Evolutionary conservation across 345 rosid genomes (phyloP).

Genomic region (Citrus hindsii): DNA sequence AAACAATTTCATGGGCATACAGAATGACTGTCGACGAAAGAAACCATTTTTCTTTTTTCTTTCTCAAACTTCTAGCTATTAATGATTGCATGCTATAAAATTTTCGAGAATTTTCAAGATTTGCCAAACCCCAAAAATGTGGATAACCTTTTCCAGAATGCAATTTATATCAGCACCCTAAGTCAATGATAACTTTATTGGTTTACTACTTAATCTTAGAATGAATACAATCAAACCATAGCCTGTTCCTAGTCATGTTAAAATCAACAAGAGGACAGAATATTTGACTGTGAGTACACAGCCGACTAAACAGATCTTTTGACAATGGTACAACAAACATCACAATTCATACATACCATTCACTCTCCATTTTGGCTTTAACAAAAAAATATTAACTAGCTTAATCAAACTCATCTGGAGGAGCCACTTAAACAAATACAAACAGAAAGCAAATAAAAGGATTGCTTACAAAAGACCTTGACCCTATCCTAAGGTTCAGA

Average conservation of each 20-base stretch:
- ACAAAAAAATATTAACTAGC: not conserved
- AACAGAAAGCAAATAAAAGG: conserved; percentile 6
- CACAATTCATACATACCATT: not conserved
- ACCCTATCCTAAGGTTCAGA: not conserved
- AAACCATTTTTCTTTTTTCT: not conserved
- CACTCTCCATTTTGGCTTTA: not conserved
- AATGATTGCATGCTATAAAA: not conserved
- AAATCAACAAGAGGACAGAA: not conserved
- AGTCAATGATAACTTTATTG: not conserved
- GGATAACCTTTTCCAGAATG: not conserved
- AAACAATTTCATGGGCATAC: not conserved
- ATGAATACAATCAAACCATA: not conserved
- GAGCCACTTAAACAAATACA: not conserved
- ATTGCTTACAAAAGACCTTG: not conserved
- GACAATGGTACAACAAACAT: not conserved
- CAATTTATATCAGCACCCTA: not conserved
- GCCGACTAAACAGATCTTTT: not conserved
- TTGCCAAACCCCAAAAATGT: not conserved
- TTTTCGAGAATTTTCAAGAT: not conserved
- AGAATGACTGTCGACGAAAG: not conserved
- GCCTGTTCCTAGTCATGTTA: not conserved
- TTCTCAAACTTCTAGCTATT: not conserved
- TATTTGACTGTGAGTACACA: not conserved
- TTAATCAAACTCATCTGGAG: not conserved
- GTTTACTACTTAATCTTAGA: not conserved